Percentiles rank a stretch among this genome's conserved stretches.
Evolutionary conservation across 306 rosid species (phyloP).

Genomic region (Begonia loranthoides): DNA sequence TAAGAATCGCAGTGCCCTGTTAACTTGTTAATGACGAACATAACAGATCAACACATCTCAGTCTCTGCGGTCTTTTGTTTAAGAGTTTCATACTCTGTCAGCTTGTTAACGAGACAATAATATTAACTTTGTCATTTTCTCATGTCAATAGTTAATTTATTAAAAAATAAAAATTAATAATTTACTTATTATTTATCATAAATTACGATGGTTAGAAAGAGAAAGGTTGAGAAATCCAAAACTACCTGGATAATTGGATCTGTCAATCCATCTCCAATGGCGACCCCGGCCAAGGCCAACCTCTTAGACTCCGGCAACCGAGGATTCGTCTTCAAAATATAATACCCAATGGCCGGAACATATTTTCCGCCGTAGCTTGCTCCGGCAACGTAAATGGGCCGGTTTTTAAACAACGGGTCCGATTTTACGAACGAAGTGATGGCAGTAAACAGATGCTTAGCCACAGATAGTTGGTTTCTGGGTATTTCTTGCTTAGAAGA

Average conservation of each 20-base stretch:
- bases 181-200: no score
- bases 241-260: constrained; percentile 42
- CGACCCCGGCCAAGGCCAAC: constrained; percentile 50
- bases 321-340: constrained; percentile 30
- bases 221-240: no score
- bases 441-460: constrained; percentile 47
- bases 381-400: constrained; percentile 67
- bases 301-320: constrained; percentile 10
- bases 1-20: no score
- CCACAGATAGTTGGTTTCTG: constrained; percentile 32
- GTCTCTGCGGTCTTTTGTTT: no score
- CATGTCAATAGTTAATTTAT: no score
- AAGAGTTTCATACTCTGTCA: no score
- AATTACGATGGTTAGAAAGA: no score
- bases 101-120: no score
- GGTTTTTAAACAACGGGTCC: constrained; percentile 29
- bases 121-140: no score
- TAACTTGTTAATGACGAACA: no score
- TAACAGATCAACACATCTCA: no score
- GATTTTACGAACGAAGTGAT: constrained; percentile 40
- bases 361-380: constrained; percentile 85
- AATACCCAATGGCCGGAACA: constrained; percentile 57
- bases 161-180: no score
- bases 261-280: constrained; percentile 65
- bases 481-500: constrained; percentile 46